Percentiles rank a stretch among this genome's conserved stretches.
Conservation (phyloP, 495 filamentous ascomycete genomes). For the Cairneyella variabilis region DNA sequence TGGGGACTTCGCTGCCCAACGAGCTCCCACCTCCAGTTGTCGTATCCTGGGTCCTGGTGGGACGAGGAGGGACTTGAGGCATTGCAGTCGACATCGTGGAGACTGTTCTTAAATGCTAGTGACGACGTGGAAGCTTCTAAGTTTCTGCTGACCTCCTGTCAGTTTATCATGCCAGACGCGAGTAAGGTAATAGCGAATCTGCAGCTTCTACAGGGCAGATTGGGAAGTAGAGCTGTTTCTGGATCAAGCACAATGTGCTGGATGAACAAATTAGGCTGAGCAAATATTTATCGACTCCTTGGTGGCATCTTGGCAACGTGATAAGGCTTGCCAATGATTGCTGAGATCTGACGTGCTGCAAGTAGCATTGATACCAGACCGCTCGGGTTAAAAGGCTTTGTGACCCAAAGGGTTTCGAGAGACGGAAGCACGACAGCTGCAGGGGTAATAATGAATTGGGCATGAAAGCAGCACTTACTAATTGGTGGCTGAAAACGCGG, state of each 20-base stretch:
- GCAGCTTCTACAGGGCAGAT: not conserved
- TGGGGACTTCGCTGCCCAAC: constrained; percentile 36
- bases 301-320: constrained; percentile 9
- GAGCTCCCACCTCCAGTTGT: constrained; percentile 14
- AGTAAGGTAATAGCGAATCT: constrained; percentile 13
- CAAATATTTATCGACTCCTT: constrained; percentile 13
- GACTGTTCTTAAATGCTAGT: not conserved
- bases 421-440: not conserved
- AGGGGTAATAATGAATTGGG: not conserved
- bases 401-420: constrained; percentile 7
- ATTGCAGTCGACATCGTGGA: constrained; percentile 50
- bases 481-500: not conserved
- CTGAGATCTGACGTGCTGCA: constrained; percentile 10
- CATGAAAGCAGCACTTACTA: constrained; percentile 4
- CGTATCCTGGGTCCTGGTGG: constrained; percentile 44
- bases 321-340: constrained; percentile 12
- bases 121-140: constrained; percentile 1
- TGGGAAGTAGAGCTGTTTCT: not conserved
- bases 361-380: constrained; percentile 16
- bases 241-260: too few species aligned
- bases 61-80: constrained; percentile 59
- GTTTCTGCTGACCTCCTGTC: constrained; percentile 6
- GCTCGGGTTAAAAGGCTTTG: constrained; percentile 12
- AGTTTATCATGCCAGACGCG: constrained; percentile 3
- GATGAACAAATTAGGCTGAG: too few species aligned